These are phyloP conservation scores for Yarrowia divulgata DNA, from an alignment of 805 yeast species.

Conservation along the genomic window DNA sequence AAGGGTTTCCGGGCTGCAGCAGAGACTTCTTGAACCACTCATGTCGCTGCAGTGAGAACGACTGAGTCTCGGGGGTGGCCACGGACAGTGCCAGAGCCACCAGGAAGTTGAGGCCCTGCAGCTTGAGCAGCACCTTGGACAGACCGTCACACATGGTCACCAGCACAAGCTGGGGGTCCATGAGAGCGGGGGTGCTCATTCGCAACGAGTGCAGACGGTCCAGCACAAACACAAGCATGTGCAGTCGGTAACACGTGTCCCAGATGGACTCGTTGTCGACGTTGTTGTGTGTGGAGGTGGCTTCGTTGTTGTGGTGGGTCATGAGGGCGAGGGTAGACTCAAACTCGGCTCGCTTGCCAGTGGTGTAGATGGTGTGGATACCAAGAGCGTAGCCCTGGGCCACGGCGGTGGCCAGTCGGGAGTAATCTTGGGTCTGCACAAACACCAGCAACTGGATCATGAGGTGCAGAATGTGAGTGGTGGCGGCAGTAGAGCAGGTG, in stretches of 20 bases:
- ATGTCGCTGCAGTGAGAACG: constrained; percentile 28
- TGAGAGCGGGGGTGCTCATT: constrained; percentile 36
- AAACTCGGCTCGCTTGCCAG: constrained; percentile 28
- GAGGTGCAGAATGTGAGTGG: constrained; percentile 47
- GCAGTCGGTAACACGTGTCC: constrained; percentile 45
- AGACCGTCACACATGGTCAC: constrained; percentile 29
- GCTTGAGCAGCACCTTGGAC: constrained; percentile 26
- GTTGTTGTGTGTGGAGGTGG: constrained; percentile 18
- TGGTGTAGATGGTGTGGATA: constrained; percentile 7
- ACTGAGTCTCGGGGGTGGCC: constrained; percentile 34
- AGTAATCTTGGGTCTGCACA: constrained; percentile 47
- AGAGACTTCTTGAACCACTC: constrained; percentile 33
- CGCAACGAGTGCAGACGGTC: constrained; percentile 41
- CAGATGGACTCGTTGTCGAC: constrained; percentile 31
- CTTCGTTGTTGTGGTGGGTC: constrained; percentile 27
- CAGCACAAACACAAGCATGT: constrained; percentile 42
- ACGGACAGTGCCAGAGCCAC: constrained; percentile 35
- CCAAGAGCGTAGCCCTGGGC: constrained; percentile 44
- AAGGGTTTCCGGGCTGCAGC: constrained; percentile 35
- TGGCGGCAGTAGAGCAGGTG: constrained; percentile 40
- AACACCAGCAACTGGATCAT: constrained; percentile 51
- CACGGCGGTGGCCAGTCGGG: constrained; percentile 53
- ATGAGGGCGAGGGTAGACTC: constrained; percentile 28
- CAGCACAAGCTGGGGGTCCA: constrained; percentile 36
- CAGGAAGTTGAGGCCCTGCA: constrained; percentile 28